Base-by-base conservation (phyloP, 306 rosid genomes). In the Sesbania bispinosa region DNA sequence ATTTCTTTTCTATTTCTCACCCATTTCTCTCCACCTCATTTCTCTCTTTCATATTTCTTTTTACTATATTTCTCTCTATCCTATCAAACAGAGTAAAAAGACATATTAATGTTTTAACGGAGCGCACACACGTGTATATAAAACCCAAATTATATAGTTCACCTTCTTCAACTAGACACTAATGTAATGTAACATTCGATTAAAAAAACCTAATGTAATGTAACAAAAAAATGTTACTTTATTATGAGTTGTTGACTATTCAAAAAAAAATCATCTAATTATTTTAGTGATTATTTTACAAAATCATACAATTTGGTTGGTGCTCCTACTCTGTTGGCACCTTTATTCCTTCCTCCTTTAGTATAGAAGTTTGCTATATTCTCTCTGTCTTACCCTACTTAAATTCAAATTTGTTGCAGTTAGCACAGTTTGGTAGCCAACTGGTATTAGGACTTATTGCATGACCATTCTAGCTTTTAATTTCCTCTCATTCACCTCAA, bases 341-440 rank as follows among this genome's bases (percentile, higher is more conserved):
- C 4, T 10, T 66, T 8, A 18, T 16, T 41, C n/a, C n/a, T n/a
- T n/a, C n/a, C 29, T 43, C 16, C 26, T 27, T 2, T 45, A 7
- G 5, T 6, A 3, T 0, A 13, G 69, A n/a, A 21, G 29, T 41
- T 41, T n/a, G 20, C 69, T 19, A 61, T 19, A 36, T 36, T 18
- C 47, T 16, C 23, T 30, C 3, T n/a, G 36, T 41, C 11, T 42
- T 39, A 39, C 23, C 69, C 39, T 63, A 63, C 24, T 6, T 7
- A 18, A 35, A 23, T 38, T 39, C 35, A n/a, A 23, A n/a, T 23
- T 66, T 45, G 18, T 24, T 45, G 57, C 36, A 64, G 58, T 29
- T 65, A 65, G 19, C 42, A n/a, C 42, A 7, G 24, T 46, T 65
- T 45, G 57, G 71, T 65, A 2, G 71, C 43, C 42, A 43, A 45